These are phyloP conservation scores for Helicocarpus griseus DNA, from an alignment of 2,329 filamentous ascomycete genomes.

Conservation along the genomic window DNA sequence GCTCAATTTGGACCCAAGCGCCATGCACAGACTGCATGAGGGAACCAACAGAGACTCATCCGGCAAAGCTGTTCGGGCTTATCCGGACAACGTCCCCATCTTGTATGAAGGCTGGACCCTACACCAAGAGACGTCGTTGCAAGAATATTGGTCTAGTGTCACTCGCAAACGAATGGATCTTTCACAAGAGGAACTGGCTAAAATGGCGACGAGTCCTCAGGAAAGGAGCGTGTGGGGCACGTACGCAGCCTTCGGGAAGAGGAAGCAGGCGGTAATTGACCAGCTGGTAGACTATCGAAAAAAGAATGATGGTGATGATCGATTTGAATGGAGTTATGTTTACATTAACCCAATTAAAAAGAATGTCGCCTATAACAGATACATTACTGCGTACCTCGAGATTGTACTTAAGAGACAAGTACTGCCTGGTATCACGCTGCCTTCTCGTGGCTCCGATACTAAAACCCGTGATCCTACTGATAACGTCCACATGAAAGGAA, in stretches of 20 bases:
- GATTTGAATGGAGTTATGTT: conserved; percentile 29
- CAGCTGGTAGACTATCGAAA: conserved; percentile 25
- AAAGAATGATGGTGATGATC: conserved; percentile 15
- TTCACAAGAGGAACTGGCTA: conserved; percentile 22
- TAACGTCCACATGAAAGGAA: conserved; percentile 1
- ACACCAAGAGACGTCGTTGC: conserved; percentile 23
- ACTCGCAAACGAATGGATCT: conserved; percentile 22
- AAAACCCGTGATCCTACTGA: conserved; percentile 12
- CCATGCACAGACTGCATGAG: background rate
- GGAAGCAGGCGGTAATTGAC: conserved; percentile 26
- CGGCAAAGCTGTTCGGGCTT: background rate
- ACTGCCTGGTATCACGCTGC: conserved; percentile 10
- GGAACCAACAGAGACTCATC: background rate
- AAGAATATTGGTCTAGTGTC: conserved; percentile 23
- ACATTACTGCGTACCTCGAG: conserved; percentile 25
- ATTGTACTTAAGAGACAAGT: conserved; percentile 26
- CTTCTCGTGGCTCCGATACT: background rate
- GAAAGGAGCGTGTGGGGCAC: conserved; percentile 19
- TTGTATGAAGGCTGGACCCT: conserved; percentile 29
- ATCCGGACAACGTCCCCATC: background rate
- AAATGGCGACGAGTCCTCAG: conserved; percentile 23
- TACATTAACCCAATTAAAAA: conserved; percentile 24
- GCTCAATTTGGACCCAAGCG: conserved; percentile 5
- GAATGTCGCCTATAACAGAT: conserved; percentile 18
- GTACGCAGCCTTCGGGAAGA: conserved; percentile 20